A percentile compares a stretch with the other conserved stretches of the same genome.
Evolutionary conservation across 1,139 yeast species (phyloP).

Genomic region (Kodamaea plutei): DNA sequence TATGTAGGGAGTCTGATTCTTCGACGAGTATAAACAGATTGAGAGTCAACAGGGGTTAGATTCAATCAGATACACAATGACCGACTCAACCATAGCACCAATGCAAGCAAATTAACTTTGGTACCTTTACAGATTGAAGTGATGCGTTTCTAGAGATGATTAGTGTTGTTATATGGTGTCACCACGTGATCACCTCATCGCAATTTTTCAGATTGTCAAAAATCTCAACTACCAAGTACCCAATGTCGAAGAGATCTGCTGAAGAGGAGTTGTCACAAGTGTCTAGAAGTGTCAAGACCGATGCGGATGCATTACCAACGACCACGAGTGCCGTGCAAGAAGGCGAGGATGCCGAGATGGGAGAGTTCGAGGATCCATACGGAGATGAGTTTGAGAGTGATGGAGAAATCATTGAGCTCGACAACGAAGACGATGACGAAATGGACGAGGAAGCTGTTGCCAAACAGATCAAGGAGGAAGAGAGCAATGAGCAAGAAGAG

Average conservation of each 20-base stretch:
- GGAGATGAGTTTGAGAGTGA: constrained; percentile 96
- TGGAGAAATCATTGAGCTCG: constrained; percentile 79
- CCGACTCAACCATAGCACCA: no score
- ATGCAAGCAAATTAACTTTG: no score
- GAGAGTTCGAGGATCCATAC: constrained; percentile 90
- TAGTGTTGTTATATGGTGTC: no score
- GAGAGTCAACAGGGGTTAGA: no score
- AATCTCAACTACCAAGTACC: background rate
- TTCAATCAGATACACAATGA: no score
- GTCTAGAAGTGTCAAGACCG: constrained; percentile 26
- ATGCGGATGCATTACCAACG: constrained; percentile 14
- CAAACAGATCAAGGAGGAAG: constrained; percentile 24
- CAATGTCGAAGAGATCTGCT: constrained; percentile 62
- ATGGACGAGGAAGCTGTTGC: constrained; percentile 34
- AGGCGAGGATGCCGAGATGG: constrained; percentile 57
- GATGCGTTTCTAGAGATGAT: no score
- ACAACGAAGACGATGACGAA: constrained; percentile 59
- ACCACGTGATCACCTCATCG: constrained; percentile 1
- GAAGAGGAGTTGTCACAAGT: constrained; percentile 36
- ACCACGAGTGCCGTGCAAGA: constrained; percentile 14
- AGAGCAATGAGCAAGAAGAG: constrained; percentile 20
- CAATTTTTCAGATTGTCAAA: constrained; percentile 5
- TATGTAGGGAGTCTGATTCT: no score
- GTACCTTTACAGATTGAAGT: no score
- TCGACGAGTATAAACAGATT: no score